Percentiles rank a stretch among this genome's conserved stretches.
phyloP scores from a whole-genome alignment of 78 protist genomes.

The Salpingoeca rosetta region DNA sequence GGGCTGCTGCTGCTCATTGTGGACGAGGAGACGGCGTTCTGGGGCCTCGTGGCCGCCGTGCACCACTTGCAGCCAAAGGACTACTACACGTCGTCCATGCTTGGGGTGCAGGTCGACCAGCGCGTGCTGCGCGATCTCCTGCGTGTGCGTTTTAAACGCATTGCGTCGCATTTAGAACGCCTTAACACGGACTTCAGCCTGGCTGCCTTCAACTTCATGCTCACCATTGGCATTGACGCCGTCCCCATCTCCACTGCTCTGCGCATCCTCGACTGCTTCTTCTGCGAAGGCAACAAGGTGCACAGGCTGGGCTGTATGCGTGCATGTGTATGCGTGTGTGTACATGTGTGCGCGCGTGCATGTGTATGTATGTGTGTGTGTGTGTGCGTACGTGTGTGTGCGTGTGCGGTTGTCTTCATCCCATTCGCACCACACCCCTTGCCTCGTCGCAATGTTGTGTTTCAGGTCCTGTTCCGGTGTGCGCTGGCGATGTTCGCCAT shows the following conservation, averaged over 20 bases:
- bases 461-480: not conserved
- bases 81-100: not conserved
- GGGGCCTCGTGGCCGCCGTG: conserved; percentile 4
- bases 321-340: not conserved
- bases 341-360: not conserved
- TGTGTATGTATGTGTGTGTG: not conserved
- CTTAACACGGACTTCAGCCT: not conserved
- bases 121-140: not conserved
- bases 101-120: not conserved
- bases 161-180: not conserved
- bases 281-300: not conserved
- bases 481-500: not conserved
- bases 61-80: not conserved
- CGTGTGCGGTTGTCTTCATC: no score
- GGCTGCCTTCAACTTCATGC: not conserved
- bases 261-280: not conserved
- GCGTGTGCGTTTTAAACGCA: not conserved
- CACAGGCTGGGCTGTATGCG: not conserved
- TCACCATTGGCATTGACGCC: not conserved
- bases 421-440: not conserved
- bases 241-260: not conserved
- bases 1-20: conserved; percentile 7
- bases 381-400: not conserved
- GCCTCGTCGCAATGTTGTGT: not conserved
- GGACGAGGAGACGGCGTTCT: conserved; percentile 32